Percentiles rank a stretch among this genome's conserved stretches.
These are phyloP conservation scores for Brassica rapa DNA, from an alignment of 345 rosid genomes.

Conservation along the genomic window DNA sequence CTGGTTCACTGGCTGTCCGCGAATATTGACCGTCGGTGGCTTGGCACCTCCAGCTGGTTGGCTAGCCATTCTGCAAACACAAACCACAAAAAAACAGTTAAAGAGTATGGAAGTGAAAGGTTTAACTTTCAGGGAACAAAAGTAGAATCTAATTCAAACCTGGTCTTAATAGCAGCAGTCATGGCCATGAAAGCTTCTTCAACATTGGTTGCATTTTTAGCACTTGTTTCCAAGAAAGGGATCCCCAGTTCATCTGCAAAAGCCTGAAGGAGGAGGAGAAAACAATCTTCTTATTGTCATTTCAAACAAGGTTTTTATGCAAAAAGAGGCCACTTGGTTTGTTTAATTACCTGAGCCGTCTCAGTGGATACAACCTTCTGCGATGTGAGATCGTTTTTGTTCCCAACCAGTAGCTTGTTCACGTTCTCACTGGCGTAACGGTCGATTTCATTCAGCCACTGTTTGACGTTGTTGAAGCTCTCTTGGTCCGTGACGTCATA, in stretches of 20 bases:
- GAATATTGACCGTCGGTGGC: constrained; percentile 72
- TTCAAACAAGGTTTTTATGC: no score
- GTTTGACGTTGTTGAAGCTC: constrained; percentile 83
- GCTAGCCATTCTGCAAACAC: constrained; percentile 64
- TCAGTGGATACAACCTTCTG: constrained; percentile 72
- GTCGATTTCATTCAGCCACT: constrained; percentile 77
- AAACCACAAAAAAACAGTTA: not conserved
- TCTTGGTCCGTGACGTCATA: constrained; percentile 87
- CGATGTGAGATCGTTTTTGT: constrained; percentile 72
- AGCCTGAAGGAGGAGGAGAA: constrained; percentile 41
- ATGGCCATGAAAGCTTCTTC: constrained; percentile 86
- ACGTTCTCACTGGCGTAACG: constrained; percentile 81
- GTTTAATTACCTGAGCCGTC: constrained; percentile 57
- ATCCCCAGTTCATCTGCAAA: constrained; percentile 81
- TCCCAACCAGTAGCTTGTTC: constrained; percentile 77
- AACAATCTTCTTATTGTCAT: not conserved
- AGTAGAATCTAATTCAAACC: constrained; percentile 34
- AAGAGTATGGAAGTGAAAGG: not conserved
- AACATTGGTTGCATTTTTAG: constrained; percentile 68
- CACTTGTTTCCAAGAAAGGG: constrained; percentile 86
- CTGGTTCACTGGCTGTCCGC: constrained; percentile 80
- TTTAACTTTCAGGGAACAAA: not conserved
- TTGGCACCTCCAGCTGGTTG: constrained; percentile 65
- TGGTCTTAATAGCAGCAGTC: constrained; percentile 73
- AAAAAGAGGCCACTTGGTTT: not conserved